A percentile compares a stretch with the other conserved stretches of the same genome.
These are phyloP conservation scores for Talaromyces sp. DNA, from an alignment of 2,329 filamentous ascomycete species.

Conservation along the genomic window DNA sequence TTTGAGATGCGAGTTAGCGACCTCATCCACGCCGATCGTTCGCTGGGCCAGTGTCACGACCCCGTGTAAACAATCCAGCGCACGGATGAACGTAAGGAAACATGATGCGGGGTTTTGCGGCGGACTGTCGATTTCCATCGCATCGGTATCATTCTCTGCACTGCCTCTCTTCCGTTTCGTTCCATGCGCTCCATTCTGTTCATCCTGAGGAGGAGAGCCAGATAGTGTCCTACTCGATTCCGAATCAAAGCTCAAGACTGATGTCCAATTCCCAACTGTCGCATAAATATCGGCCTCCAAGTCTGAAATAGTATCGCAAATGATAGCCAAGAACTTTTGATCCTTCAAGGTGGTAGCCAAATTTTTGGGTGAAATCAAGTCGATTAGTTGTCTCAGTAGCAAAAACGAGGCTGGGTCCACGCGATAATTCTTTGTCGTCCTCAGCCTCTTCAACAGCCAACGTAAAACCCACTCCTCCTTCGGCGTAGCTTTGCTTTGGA, in stretches of 20 bases:
- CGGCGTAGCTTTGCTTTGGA: constrained; percentile 36
- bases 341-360: constrained; percentile 73
- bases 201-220: constrained; percentile 27
- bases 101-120: constrained; percentile 35
- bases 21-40: constrained; percentile 30
- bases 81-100: constrained; percentile 37
- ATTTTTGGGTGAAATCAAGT: constrained; percentile 69
- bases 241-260: constrained; percentile 31
- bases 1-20: constrained; percentile 44
- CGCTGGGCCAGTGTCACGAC: constrained; percentile 32
- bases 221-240: constrained; percentile 42
- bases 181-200: constrained; percentile 28
- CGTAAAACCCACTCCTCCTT: constrained; percentile 68
- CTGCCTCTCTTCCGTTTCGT: constrained; percentile 43
- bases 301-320: constrained; percentile 69
- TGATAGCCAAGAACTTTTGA: constrained; percentile 65
- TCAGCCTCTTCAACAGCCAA: constrained; percentile 67
- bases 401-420: constrained; percentile 51
- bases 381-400: constrained; percentile 66
- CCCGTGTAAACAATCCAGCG: constrained; percentile 39
- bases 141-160: constrained; percentile 27
- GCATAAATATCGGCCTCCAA: constrained; percentile 36
- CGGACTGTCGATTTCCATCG: constrained; percentile 35
- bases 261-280: constrained; percentile 26
- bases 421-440: constrained; percentile 47